These are phyloP conservation scores for Sporisorium reilianum DNA, from an alignment of 1,284 basidiomycete genomes.

Conservation along the genomic window DNA sequence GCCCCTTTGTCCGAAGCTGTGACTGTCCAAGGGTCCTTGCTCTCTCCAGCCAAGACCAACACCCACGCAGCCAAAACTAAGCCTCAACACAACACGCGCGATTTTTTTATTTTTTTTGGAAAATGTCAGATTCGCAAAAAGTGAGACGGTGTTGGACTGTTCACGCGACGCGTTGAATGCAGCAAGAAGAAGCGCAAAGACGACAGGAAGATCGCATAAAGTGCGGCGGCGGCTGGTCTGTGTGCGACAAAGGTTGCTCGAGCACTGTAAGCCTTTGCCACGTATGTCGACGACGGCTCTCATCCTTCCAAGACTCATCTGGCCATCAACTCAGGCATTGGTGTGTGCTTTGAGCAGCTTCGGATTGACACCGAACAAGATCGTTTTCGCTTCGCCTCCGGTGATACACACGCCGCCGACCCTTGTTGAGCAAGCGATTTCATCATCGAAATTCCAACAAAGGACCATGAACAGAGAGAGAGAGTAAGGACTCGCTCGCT, in stretches of 20 bases:
- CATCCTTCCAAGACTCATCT: not conserved
- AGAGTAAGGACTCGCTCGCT: too few relatives aligned
- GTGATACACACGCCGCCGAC: not conserved
- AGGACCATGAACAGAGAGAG: slow-evolving; percentile 9
- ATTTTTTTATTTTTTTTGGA: not conserved
- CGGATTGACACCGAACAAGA: not conserved
- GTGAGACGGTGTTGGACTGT: slow-evolving; percentile 1
- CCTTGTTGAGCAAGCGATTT: not conserved
- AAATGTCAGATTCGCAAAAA: slow-evolving; percentile 6
- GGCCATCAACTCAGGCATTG: too few relatives aligned
- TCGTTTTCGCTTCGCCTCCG: not conserved
- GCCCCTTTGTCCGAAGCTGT: not conserved
- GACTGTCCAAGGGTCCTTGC: slow-evolving; percentile 3
- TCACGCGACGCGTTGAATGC: slow-evolving; percentile 24
- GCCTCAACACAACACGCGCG: not conserved
- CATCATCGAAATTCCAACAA: slow-evolving; percentile 5
- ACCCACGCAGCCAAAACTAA: slow-evolving; percentile 3
- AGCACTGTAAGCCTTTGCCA: not conserved
- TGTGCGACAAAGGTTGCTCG: not conserved
- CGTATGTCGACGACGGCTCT: not conserved
- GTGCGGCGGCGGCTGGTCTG: not conserved
- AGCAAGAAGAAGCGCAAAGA: not conserved
- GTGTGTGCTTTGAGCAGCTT: not conserved
- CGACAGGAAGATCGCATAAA: slow-evolving; percentile 4
- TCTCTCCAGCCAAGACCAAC: slow-evolving; percentile 5